Evolutionary conservation across 805 yeast species (phyloP), one percentile per base, ranked within the genome.

Genomic region (Yarrowia keelungensis): DNA sequence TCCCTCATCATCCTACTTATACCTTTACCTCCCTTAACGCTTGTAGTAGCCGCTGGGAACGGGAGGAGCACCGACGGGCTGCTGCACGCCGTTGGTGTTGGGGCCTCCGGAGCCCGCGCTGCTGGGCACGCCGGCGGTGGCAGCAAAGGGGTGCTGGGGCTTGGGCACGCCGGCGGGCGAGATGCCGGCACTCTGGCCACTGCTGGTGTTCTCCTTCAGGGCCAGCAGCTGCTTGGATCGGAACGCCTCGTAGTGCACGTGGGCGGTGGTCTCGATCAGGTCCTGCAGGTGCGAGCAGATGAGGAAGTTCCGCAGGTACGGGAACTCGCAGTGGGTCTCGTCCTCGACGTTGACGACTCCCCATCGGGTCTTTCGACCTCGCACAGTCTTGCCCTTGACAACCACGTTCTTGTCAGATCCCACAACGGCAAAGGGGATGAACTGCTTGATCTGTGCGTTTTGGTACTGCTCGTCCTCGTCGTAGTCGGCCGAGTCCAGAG

Each of bases 221-320:
- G 97, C 96, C 70, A 92, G 87, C 79, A 95, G 87, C 81, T 95
- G 99, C 80, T 93, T 92, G 22, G 97, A 84, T 81, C 99, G 89
- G 82, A 93, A 95, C 68, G 87, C 84, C 82, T 95, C 99, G 79
- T 95, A 95, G 79, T 95, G 98, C 68, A 87, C 84, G 73, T 86
- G 83, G 1, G 96, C 82, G 4, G 99, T 95, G 12, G 97, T 87
- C 79, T 95, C 99, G 75, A 95, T 93, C 78, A 95, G 87, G 78
- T 94, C 98, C 79, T 92, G 98, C 75, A 95, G 83, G 79, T 95
- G 98, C 9, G 98, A 92, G 81, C 97, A 88, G 56, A 97, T 92
- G 76, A 95, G 85, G 79, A 95, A 95, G 78, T 92, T 97, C 81
- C 98, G 87, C 76, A 95, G 86, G 74, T 91, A 92, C 46, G 92